phyloP scores from a whole-genome alignment of 2,329 filamentous ascomycete genomes.

The Colletotrichum tofieldiae region DNA sequence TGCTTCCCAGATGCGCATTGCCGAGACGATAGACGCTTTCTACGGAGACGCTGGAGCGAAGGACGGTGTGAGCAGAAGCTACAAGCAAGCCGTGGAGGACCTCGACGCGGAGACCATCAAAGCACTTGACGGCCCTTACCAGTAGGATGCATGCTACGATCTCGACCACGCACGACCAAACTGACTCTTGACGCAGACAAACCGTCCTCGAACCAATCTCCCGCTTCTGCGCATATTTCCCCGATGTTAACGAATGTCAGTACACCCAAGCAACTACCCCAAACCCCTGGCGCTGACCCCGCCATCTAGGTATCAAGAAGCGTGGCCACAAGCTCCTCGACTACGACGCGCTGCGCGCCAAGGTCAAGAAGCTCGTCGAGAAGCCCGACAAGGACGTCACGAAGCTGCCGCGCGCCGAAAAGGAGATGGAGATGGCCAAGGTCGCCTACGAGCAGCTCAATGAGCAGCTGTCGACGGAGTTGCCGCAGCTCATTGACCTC shows the following conservation, averaged over 20 bases:
- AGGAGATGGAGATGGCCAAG: conserved; percentile 95
- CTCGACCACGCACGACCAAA: conserved; percentile 41
- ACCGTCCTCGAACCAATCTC: conserved; percentile 97
- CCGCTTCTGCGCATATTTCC: conserved; percentile 98
- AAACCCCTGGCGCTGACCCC: neutral
- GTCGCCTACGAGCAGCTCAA: conserved; percentile 96
- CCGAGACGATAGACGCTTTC: conserved; percentile 99
- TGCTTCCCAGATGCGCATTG: conserved; percentile 98
- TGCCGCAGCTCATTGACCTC: conserved; percentile 96
- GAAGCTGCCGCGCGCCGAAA: conserved; percentile 95
- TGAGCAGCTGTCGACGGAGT: conserved; percentile 92
- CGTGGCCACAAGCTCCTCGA: conserved; percentile 98
- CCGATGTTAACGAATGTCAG: conserved; percentile 96
- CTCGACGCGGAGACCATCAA: conserved; percentile 99
- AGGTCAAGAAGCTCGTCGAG: conserved; percentile 96
- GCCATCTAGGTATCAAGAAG: conserved; percentile 86
- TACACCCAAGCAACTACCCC: conserved; percentile 11
- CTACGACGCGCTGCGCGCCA: conserved; percentile 95
- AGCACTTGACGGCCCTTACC: conserved; percentile 95
- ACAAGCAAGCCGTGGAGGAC: conserved; percentile 98
- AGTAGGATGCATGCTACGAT: conserved; percentile 60
- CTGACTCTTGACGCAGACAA: conserved; percentile 66
- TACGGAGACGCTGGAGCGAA: conserved; percentile 96
- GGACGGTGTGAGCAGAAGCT: conserved; percentile 95
- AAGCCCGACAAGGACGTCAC: conserved; percentile 99